Base-by-base conservation (phyloP, 2,329 filamentous ascomycete species). In the Leptographium radiaticola region DNA sequence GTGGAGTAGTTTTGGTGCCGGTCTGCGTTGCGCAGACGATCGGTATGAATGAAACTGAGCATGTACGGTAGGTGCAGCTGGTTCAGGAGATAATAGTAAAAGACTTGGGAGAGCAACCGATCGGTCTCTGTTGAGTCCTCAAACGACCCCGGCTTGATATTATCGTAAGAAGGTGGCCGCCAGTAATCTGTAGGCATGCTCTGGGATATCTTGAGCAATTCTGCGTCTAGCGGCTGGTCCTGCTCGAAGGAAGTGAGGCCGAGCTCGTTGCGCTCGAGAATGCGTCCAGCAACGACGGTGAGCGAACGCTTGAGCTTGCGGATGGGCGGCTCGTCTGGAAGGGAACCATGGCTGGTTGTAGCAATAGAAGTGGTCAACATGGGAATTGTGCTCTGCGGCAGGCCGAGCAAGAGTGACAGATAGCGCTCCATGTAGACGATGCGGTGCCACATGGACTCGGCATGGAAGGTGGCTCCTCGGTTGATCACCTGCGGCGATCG, bases 11-110 rank as follows among this genome's bases (percentile, higher is more conserved):
- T 15, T 5, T 33, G 45, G 31, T n/a, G 30, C 6, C 45, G 30
- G 16, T 47, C 30, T 18, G 15, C 15, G 13, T 18, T 47, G 30
- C 30, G 45, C 45, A 47, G 30, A 30, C 11, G 15, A 46, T 46
- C 44, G 12, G 25, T 46, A 13, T 46, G 44, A 9, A 46, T 30
- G 44, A 46, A 46, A 20, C 44, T 46, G 12, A 46, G 44, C 30
- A 47, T 47, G 30, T 47, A 47, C 2, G 73, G 73, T 2, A 75
- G 58, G 58, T 76, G 72, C 5, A 73, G 64, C 49, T 69, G 70
- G 6, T 64, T 61, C 9, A 75, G 58, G 6, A 74, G 60, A 49
- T 72, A 66, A 49, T 69, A 47, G 45, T 47, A 36, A 12, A n/a
- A 47, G 8, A 34, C 45, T 3, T 47, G 45, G 45, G 34, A 10